Conservation (phyloP, 2,329 filamentous ascomycete genomes). For the Exophiala calicioides region DNA sequence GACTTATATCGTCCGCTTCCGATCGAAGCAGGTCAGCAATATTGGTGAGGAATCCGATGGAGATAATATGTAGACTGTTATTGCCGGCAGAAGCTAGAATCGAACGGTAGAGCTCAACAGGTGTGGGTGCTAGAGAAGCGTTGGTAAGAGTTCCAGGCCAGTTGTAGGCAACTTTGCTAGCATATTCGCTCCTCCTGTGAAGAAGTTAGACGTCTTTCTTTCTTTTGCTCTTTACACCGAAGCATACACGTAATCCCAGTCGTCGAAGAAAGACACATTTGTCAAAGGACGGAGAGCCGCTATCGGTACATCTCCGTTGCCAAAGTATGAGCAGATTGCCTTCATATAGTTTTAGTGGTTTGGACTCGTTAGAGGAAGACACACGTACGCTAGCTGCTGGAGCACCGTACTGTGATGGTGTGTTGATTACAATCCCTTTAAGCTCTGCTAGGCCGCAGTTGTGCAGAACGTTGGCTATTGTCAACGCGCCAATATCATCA, state of each 20-base stretch:
- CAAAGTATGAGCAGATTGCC: constrained; percentile 13
- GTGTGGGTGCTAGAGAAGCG: constrained; percentile 8
- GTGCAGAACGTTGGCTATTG: constrained; percentile 11
- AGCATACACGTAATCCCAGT: constrained; percentile 13
- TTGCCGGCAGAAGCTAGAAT: constrained; percentile 9
- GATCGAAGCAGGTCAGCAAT: constrained; percentile 6
- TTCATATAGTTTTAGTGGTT: too few relatives aligned
- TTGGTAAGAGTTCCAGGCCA: constrained; percentile 15
- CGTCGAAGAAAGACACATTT: constrained; percentile 13
- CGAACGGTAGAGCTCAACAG: constrained; percentile 11
- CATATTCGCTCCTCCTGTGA: constrained; percentile 11
- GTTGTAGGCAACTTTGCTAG: constrained; percentile 15
- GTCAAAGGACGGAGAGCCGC: constrained; percentile 10
- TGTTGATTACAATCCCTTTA: constrained; percentile 10
- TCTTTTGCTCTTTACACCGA: too few relatives aligned
- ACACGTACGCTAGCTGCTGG: constrained; percentile 12
- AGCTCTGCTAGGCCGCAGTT: constrained; percentile 14
- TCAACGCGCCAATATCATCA: constrained; percentile 8
- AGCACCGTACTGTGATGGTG: constrained; percentile 10
- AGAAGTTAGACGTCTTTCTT: background rate
- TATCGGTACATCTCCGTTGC: constrained; percentile 6
- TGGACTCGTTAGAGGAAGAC: too few relatives aligned
- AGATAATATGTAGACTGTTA: constrained; percentile 11
- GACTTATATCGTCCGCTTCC: constrained; percentile 9
- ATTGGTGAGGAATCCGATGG: constrained; percentile 12